Base-by-base conservation (phyloP, 768 basidiomycete genomes). In the Sarcomyxa edulis region DNA sequence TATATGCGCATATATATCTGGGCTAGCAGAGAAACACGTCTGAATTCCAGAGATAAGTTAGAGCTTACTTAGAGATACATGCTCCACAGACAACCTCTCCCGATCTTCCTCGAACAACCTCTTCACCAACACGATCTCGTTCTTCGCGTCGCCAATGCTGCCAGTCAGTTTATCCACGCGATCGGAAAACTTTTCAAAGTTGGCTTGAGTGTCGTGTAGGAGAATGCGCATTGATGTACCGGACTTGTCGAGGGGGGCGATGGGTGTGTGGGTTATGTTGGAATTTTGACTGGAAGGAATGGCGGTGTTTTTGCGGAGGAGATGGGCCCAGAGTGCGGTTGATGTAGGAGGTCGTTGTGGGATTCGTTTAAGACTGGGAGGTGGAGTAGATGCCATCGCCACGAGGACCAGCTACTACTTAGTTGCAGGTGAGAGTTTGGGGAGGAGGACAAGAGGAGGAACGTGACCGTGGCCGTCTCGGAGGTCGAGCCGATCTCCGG, bases 171-270 rank as follows among this genome's bases (percentile, higher is more conserved):
- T 58, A 29, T 74, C 76, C 10, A 80, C 72, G 21, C 71, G 69
- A 6, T 61, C 60, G 0, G 79, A 74, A 43, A 87, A 86, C 48
- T 64, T 73, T 56, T 88, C 82, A 24, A 87, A 67, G 44, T 79
- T 75, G 15, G 71, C 73, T 40, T 85, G 82, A 1, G 82, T 85
- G 52, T 87, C 85, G 46, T 86, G 76, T 15, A 88, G 60, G 9
- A 87, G 68, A 47, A 86, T 70, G 27, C 84, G 74, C 61, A 80
- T 80, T 5, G 84, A 82, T 3, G 83, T 81, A 9, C 72, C 75
- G 7, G 73, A 71, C 48, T 73, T 84, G 60, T 87, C 84, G 20
- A 73, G 48, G 4, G 83, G 78, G 8, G 65, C 64, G 28, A 66
- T 45, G 8, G 73, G 68, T 12, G 51, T 19, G 40, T 51, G 32